Evolutionary conservation across 2,329 filamentous ascomycete species (phyloP), one percentile per base, ranked within the genome.

Genomic region (Paraphaeosphaeria minitans): DNA sequence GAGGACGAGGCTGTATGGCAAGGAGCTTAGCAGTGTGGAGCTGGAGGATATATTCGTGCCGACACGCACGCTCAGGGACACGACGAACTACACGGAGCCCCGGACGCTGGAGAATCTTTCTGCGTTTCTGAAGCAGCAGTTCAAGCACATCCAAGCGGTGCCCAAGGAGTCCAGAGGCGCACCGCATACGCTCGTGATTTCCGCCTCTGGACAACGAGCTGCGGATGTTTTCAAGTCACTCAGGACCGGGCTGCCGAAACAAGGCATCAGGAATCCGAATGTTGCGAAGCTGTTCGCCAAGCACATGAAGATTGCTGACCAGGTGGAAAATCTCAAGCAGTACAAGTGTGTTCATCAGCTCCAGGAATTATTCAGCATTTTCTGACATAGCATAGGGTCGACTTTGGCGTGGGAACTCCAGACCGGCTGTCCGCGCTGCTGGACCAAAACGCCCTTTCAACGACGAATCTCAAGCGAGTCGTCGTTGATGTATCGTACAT

Each of bases 211-310:
- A 0, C 81, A 97, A 56, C 84, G 95, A 69, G 93, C 95, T 4
- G 93, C 94, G 16, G 91, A 98, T 71, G 79, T 97, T 4, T 81
- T 96, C 63, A 86, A 92, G 49, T 87, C 88, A 64, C 94, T 95
- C 68, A 91, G 93, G 73, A 88, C 84, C 10, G 74, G 72, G 6
- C 62, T 76, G 12, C 71, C 74, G 5, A 72, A 72, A 50, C 66
- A 75, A 52, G 74, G 73, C 22, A 57, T 75, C 53, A 92, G 95
- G 75, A 87, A 92, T 9, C 87, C 85, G 51, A 84, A 86, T 47
- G 88, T 99, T 1, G 90, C 91, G 2, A 99, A 99, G 77, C 82
- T 99, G 73, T 99, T 99, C 77, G 94, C 95, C 33, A 99, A 99
- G 77, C 95, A 99, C 76, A 96, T 99, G 81, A 99, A 99, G 79